Evolutionary conservation across 1,284 basidiomycete genomes (phyloP).

Genomic region (Trichosporon sp.): DNA sequence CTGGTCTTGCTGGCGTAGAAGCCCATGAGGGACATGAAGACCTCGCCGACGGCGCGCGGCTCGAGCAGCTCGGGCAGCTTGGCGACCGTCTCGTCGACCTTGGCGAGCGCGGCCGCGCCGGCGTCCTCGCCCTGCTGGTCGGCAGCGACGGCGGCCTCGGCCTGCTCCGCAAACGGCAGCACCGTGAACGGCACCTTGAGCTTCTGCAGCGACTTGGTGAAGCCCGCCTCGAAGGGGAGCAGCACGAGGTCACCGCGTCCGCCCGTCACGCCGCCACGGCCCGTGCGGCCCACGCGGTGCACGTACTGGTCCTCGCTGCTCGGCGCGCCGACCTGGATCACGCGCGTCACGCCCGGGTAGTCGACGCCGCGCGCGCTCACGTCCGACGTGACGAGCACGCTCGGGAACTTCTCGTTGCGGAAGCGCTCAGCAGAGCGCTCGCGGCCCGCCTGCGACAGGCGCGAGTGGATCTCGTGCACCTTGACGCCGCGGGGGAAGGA

Average conservation of each 20-base stretch:
- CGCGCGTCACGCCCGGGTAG: slow-evolving; percentile 83
- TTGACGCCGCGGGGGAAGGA: slow-evolving; percentile 53
- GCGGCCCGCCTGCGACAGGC: slow-evolving; percentile 64
- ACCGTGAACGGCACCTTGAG: slow-evolving; percentile 65
- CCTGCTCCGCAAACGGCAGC: slow-evolving; percentile 53
- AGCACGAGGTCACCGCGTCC: slow-evolving; percentile 85
- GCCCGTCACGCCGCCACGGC: slow-evolving; percentile 62
- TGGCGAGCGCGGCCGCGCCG: slow-evolving; percentile 16
- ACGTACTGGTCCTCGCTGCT: slow-evolving; percentile 70
- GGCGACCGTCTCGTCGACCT: slow-evolving; percentile 49
- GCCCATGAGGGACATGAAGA: slow-evolving; percentile 68
- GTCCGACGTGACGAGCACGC: slow-evolving; percentile 78
- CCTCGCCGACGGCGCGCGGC: slow-evolving; percentile 58
- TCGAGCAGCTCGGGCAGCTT: slow-evolving; percentile 54
- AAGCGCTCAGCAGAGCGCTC: slow-evolving; percentile 65
- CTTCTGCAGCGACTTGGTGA: slow-evolving; percentile 60
- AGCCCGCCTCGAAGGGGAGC: slow-evolving; percentile 74
- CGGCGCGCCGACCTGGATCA: slow-evolving; percentile 88
- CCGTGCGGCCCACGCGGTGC: slow-evolving; percentile 88
- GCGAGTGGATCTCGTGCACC: slow-evolving; percentile 83
- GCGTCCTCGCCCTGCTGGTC: slow-evolving; percentile 49
- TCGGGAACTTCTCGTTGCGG: slow-evolving; percentile 59
- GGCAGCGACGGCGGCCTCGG: slow-evolving; percentile 55
- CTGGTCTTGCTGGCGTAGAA: slow-evolving; percentile 62
- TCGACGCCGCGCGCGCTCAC: slow-evolving; percentile 87